A percentile compares a stretch with the other conserved stretches of the same genome.
These are phyloP conservation scores for Ogataea angusta DNA, from an alignment of 805 yeast genomes.

Conservation along the genomic window DNA sequence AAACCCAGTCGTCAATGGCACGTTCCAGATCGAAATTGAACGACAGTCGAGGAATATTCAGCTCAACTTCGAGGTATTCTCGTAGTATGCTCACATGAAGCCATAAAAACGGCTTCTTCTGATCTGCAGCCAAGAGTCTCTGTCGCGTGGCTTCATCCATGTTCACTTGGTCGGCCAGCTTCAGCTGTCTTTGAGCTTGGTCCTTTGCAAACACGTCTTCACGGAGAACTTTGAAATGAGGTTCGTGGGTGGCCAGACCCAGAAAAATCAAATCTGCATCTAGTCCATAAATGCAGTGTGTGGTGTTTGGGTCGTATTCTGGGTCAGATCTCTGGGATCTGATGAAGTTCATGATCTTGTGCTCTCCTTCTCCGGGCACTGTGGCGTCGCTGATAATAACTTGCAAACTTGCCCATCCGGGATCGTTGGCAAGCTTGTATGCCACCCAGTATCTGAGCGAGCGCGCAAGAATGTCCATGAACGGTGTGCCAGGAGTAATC, in stretches of 20 bases:
- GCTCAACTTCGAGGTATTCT: slow-evolving; percentile 83
- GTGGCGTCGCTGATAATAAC: slow-evolving; percentile 92
- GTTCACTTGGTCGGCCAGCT: slow-evolving; percentile 46
- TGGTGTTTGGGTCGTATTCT: slow-evolving; percentile 84
- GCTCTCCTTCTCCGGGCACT: slow-evolving; percentile 99
- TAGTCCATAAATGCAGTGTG: slow-evolving; percentile 94
- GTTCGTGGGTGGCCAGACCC: slow-evolving; percentile 97
- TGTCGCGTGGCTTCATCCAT: slow-evolving; percentile 59
- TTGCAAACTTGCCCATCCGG: slow-evolving; percentile 89
- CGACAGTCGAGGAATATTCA: slow-evolving; percentile 63
- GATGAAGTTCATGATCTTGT: slow-evolving; percentile 93
- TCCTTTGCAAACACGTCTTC: slow-evolving; percentile 95
- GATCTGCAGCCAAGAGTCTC: slow-evolving; percentile 39
- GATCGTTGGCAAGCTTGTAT: slow-evolving; percentile 80
- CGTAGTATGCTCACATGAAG: slow-evolving; percentile 82
- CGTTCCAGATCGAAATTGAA: slow-evolving; percentile 86
- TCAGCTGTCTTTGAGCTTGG: slow-evolving; percentile 40
- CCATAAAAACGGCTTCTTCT: slow-evolving; percentile 88
- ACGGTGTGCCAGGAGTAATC: slow-evolving; percentile 98
- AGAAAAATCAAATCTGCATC: slow-evolving; percentile 97
- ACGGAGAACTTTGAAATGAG: slow-evolving; percentile 88
- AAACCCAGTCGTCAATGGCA: slow-evolving; percentile 98
- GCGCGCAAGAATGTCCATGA: slow-evolving; percentile 85
- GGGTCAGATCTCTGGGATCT: slow-evolving; percentile 87
- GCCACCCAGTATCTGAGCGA: slow-evolving; percentile 90